Conservation (phyloP, 2,329 filamentous ascomycete species). For the Sclerotinia spermophila region DNA sequence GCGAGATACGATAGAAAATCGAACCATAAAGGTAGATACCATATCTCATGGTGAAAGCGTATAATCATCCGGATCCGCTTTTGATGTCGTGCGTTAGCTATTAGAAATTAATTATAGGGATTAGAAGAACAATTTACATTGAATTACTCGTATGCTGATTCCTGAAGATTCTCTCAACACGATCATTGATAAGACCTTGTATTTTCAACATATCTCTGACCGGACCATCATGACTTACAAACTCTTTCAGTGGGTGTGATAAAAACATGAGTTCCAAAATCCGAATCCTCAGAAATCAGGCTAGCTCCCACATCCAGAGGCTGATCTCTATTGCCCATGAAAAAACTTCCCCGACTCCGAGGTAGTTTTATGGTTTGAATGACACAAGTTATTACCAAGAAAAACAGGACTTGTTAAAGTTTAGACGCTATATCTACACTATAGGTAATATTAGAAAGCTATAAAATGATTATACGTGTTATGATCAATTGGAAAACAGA, state of each 20-base stretch:
- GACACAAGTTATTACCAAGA: background rate
- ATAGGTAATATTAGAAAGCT: too few relatives aligned
- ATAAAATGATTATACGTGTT: too few relatives aligned
- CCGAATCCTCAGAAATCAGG: constrained; percentile 28
- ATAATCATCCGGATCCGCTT: background rate
- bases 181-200: background rate
- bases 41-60: background rate
- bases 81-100: background rate
- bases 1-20: background rate
- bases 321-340: constrained; percentile 31
- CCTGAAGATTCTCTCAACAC: background rate
- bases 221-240: background rate
- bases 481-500: too few relatives aligned
- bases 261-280: constrained; percentile 34
- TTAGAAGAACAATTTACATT: background rate
- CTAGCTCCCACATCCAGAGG: constrained; percentile 34
- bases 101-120: too few relatives aligned
- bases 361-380: constrained; percentile 34
- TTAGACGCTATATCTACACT: too few relatives aligned
- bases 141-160: background rate
- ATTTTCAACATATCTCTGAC: background rate
- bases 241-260: constrained; percentile 19
- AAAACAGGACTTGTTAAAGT: background rate
- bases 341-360: constrained; percentile 32
- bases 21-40: background rate